phyloP scores from a whole-genome alignment of 2,329 filamentous ascomycete species.

The Hymenoscyphus scutula region DNA sequence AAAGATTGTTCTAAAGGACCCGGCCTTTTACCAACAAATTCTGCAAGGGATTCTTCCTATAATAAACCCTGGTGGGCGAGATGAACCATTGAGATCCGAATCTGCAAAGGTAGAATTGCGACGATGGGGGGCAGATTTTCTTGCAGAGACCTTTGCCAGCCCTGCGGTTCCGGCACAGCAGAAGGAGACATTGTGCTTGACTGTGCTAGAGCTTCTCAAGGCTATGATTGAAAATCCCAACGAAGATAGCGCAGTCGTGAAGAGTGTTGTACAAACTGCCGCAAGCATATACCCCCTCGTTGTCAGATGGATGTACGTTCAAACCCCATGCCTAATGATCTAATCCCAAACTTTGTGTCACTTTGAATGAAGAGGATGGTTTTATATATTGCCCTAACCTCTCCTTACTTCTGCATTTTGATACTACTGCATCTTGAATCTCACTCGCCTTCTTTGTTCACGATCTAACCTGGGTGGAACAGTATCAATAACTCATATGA shows the following conservation, averaged over 20 bases:
- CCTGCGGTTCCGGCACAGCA: constrained; percentile 74
- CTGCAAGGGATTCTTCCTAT: constrained; percentile 92
- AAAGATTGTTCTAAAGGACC: constrained; percentile 81
- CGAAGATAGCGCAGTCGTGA: constrained; percentile 77
- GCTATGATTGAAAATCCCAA: constrained; percentile 67
- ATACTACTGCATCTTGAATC: neutral
- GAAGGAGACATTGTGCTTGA: constrained; percentile 77
- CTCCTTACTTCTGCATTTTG: neutral
- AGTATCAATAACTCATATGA: constrained; percentile 89
- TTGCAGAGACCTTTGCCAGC: constrained; percentile 93
- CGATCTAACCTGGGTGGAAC: constrained; percentile 33
- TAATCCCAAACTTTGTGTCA: neutral
- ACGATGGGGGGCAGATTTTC: constrained; percentile 93
- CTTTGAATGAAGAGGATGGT: neutral
- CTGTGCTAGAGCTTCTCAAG: constrained; percentile 74
- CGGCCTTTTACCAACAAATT: constrained; percentile 86
- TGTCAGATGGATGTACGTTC: constrained; percentile 88
- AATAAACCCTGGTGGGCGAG: constrained; percentile 59
- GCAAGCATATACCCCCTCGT: constrained; percentile 92
- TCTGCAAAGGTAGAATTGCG: constrained; percentile 72
- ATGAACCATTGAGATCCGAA: constrained; percentile 6
- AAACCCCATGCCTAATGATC: constrained; percentile 14
- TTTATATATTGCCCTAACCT: neutral
- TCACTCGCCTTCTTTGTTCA: neutral
- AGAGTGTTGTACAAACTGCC: constrained; percentile 81